Evolutionary conservation across 106 monocot genomes (phyloP).

Genomic region (Phalaenopsis aphrodite): DNA sequence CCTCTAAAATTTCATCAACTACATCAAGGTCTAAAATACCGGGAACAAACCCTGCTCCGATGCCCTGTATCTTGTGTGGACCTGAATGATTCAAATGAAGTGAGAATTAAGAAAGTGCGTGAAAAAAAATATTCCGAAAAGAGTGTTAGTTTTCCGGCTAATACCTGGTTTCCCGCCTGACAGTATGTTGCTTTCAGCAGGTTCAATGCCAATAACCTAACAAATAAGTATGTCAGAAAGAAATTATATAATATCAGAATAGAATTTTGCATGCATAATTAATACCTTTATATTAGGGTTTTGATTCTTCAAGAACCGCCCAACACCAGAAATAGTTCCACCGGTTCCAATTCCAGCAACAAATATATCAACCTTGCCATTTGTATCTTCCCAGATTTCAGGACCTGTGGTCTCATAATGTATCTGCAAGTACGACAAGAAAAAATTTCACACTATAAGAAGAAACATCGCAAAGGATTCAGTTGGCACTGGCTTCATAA

Average conservation of each 20-base stretch:
- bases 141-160: neutral
- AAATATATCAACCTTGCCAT: constrained; percentile 87
- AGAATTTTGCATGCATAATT: neutral
- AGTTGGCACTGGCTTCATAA: neutral
- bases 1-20: constrained; percentile 91
- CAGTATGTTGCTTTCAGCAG: constrained; percentile 90
- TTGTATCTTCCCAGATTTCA: constrained; percentile 97
- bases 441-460: neutral
- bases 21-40: constrained; percentile 71
- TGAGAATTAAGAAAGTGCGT: neutral
- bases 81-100: constrained; percentile 35
- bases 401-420: constrained; percentile 96
- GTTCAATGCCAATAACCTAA: constrained; percentile 95
- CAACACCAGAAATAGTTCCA: constrained; percentile 92
- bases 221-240: constrained; percentile 1
- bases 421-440: constrained; percentile 31
- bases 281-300: constrained; percentile 80
- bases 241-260: neutral
- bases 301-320: constrained; percentile 74
- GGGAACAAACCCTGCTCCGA: constrained; percentile 95
- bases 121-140: neutral
- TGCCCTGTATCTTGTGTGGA: constrained; percentile 98
- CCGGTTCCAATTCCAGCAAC: constrained; percentile 96
- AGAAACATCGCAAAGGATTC: neutral
- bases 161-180: constrained; percentile 97